phyloP scores from a whole-genome alignment of 2,329 filamentous ascomycete genomes.

The Fusarium acutatum region DNA sequence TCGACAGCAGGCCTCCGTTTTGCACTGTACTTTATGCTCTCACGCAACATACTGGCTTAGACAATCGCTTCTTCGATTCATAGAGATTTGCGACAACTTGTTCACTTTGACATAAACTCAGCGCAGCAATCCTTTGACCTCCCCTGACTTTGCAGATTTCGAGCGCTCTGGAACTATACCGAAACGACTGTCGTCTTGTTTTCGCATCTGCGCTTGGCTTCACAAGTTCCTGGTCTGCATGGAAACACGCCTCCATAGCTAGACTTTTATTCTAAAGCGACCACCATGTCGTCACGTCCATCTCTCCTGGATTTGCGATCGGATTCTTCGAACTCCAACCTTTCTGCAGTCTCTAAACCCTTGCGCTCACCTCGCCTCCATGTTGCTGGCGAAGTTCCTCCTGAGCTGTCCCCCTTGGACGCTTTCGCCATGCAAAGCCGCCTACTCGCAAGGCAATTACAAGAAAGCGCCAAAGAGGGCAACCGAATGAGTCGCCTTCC shows the following conservation, averaged over 20 bases:
- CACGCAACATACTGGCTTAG: background rate
- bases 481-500: constrained; percentile 86
- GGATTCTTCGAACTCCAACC: constrained; percentile 61
- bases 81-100: background rate
- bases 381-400: constrained; percentile 82
- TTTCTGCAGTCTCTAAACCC: constrained; percentile 59
- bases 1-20: background rate
- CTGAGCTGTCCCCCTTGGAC: constrained; percentile 92
- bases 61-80: constrained; percentile 5
- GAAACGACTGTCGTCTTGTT: background rate
- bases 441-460: constrained; percentile 84
- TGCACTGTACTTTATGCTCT: background rate
- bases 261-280: constrained; percentile 19
- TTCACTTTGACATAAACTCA: background rate
- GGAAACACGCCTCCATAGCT: constrained; percentile 18
- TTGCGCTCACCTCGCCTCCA: constrained; percentile 78
- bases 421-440: constrained; percentile 93
- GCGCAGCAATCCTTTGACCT: background rate
- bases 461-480: constrained; percentile 78
- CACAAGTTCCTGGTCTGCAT: constrained; percentile 17
- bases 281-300: constrained; percentile 64
- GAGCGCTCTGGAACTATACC: background rate
- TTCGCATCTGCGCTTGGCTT: background rate
- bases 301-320: constrained; percentile 68
- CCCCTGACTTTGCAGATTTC: background rate